Conservation (phyloP, 2,329 filamentous ascomycete genomes). For the Fusarium dimerum region DNA sequence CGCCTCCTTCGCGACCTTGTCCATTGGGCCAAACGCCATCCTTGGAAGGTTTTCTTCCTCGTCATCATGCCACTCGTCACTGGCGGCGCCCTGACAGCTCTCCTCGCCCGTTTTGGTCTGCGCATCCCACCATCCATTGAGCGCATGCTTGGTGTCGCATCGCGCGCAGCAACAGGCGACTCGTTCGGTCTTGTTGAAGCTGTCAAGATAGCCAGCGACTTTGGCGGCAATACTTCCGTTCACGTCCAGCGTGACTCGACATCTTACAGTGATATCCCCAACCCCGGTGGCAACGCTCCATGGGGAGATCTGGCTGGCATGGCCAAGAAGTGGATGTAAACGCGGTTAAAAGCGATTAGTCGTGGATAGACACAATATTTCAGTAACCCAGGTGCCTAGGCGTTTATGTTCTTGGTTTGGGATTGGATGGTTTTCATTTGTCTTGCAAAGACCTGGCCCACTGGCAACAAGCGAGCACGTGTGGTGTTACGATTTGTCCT, state of each 20-base stretch:
- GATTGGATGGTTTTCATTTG: not conserved
- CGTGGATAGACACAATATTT: not conserved
- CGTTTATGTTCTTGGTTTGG: not conserved
- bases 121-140: slow-evolving; percentile 67
- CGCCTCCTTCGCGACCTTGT: slow-evolving; percentile 78
- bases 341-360: not conserved
- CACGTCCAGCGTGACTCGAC: slow-evolving; percentile 38
- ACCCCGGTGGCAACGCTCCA: slow-evolving; percentile 27
- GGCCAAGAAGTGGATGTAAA: slow-evolving; percentile 46
- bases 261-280: slow-evolving; percentile 30
- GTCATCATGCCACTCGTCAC: slow-evolving; percentile 86
- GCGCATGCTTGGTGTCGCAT: slow-evolving; percentile 57
- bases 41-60: slow-evolving; percentile 82
- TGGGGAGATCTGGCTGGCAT: slow-evolving; percentile 40
- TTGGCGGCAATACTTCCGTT: slow-evolving; percentile 27
- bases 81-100: slow-evolving; percentile 75
- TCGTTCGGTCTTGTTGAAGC: slow-evolving; percentile 54
- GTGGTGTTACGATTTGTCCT: not conserved
- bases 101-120: slow-evolving; percentile 79
- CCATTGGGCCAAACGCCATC: slow-evolving; percentile 80
- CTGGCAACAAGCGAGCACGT: not conserved
- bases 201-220: slow-evolving; percentile 51
- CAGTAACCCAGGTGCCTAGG: not conserved
- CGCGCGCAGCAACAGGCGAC: slow-evolving; percentile 49
- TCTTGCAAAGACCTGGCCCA: not conserved